Conservation (phyloP, 1,139 yeast species). For the Candida tetrigidarum region DNA sequence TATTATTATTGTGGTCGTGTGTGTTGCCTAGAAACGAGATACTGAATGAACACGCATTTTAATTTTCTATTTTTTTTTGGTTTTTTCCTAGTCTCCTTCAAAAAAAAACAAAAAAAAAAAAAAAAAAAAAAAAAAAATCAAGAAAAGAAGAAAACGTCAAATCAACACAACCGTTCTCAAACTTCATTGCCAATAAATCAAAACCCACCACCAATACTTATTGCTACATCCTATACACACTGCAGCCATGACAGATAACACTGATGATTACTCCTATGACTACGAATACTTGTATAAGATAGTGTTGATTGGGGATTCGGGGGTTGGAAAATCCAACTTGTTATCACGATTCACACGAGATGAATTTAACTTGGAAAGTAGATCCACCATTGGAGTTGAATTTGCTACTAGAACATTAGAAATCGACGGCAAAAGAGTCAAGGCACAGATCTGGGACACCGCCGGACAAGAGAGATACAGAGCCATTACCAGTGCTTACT, state of each 20-base stretch:
- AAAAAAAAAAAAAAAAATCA: background rate
- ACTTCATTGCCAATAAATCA: background rate
- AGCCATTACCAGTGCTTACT: constrained; percentile 96
- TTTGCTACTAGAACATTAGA: constrained; percentile 96
- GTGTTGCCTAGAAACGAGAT: too few species aligned
- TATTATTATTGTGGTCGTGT: background rate
- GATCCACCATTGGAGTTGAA: constrained; percentile 97
- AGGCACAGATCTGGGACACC: constrained; percentile 99
- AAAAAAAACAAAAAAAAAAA: background rate
- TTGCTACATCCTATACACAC: background rate
- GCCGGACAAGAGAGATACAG: constrained; percentile 99
- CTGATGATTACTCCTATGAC: constrained; percentile 85
- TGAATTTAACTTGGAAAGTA: constrained; percentile 92
- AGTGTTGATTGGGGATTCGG: constrained; percentile 96
- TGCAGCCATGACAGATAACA: constrained; percentile 43
- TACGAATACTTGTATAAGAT: constrained; percentile 96
- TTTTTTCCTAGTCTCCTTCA: background rate
- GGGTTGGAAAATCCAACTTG: constrained; percentile 95
- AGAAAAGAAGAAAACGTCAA: background rate
- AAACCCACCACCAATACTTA: background rate
- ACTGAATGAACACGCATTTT: constrained; percentile 4
- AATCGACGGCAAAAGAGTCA: constrained; percentile 92
- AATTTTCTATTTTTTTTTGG: background rate
- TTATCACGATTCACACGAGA: constrained; percentile 93
- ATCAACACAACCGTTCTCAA: background rate